Conservation (phyloP, 208 protist genomes). For the Crithidia mellificae region DNA sequence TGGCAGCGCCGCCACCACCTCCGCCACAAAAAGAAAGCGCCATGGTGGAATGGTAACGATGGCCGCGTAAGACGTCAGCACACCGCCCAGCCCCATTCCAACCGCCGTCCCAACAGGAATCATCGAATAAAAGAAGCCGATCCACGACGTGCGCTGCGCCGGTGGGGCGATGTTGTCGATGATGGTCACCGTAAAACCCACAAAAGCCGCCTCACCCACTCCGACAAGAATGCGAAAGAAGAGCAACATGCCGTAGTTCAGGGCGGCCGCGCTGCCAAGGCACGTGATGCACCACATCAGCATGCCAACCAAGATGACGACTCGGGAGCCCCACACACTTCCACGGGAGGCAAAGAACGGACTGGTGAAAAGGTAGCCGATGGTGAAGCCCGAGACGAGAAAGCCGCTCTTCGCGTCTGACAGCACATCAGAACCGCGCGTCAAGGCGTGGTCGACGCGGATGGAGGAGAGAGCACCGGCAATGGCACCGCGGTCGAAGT, state of each 20-base stretch:
- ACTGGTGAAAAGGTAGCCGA: constrained; percentile 72
- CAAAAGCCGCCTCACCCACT: constrained; percentile 82
- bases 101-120: constrained; percentile 81
- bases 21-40: constrained; percentile 51
- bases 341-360: constrained; percentile 70
- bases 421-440: constrained; percentile 8
- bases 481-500: constrained; percentile 81
- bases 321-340: constrained; percentile 30
- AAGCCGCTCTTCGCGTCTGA: constrained; percentile 60
- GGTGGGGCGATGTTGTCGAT: constrained; percentile 82
- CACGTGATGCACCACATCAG: constrained; percentile 56
- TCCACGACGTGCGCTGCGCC: constrained; percentile 64
- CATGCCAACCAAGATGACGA: constrained; percentile 64
- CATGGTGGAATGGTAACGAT: constrained; percentile 41
- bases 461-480: constrained; percentile 50
- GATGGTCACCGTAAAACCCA: constrained; percentile 78
- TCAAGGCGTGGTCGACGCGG: constrained; percentile 39
- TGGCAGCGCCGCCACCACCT: constrained; percentile 55
- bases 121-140: constrained; percentile 86
- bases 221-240: constrained; percentile 64
- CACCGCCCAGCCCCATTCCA: constrained; percentile 71
- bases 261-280: constrained; percentile 45
- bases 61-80: constrained; percentile 35
- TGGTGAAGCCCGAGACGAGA: constrained; percentile 78
- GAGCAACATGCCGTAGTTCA: constrained; percentile 57